These are phyloP conservation scores for Tolypocladium endophyticum DNA, from an alignment of 2,329 filamentous ascomycete genomes.

Conservation along the genomic window DNA sequence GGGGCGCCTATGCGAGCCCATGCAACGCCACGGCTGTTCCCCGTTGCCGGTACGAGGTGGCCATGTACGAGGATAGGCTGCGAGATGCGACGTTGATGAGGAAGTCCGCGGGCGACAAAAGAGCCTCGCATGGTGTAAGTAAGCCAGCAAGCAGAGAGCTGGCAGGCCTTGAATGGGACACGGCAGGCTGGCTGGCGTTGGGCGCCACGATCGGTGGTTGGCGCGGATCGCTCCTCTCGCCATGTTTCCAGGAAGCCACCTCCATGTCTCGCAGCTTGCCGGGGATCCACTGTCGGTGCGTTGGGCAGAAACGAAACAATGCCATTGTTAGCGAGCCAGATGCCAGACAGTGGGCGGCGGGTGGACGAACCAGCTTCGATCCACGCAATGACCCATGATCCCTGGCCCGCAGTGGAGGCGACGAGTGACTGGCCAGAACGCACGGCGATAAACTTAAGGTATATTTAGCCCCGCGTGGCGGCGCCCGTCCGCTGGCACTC, in stretches of 20 bases:
- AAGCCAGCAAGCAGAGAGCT: background rate
- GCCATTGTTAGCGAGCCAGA: background rate
- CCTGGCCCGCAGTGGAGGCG: background rate
- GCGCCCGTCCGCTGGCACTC: background rate
- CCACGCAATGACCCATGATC: background rate
- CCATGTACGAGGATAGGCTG: background rate
- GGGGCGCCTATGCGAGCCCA: background rate
- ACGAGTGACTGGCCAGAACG: background rate
- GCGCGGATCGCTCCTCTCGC: background rate
- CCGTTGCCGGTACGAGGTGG: background rate
- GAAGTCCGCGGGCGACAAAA: background rate
- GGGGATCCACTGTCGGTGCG: background rate
- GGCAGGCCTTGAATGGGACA: background rate
- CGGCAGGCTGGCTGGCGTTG: background rate
- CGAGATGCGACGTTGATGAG: background rate
- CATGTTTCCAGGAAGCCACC: background rate
- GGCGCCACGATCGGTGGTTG: background rate
- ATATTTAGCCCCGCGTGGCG: background rate
- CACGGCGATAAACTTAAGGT: background rate
- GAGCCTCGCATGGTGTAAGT: background rate
- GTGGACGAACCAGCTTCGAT: background rate
- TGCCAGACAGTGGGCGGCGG: too few species aligned
- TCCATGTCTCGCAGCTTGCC: background rate
- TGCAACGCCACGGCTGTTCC: background rate
- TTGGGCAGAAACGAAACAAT: background rate